A percentile compares a stretch with the other conserved stretches of the same genome.
Evolutionary conservation across 2,329 filamentous ascomycete species (phyloP).

Genomic region (Mariannaea elegans): DNA sequence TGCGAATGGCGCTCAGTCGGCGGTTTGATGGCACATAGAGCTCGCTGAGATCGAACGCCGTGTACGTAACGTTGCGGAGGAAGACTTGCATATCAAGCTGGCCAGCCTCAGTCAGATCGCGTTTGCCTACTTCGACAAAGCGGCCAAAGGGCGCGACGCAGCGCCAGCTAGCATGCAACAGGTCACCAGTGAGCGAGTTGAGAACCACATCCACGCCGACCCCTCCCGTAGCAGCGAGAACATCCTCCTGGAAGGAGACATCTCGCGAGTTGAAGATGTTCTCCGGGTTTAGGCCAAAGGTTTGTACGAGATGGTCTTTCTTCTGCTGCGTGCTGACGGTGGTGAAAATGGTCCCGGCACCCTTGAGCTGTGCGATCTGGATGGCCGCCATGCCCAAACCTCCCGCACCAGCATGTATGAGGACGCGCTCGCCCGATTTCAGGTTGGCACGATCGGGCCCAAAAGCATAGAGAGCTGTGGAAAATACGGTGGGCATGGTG

Average conservation of each 20-base stretch:
- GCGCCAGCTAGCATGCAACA: neutral
- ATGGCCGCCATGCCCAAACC: slow-evolving; percentile 47
- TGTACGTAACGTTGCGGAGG: slow-evolving; percentile 1
- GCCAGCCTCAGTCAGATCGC: slow-evolving; percentile 8
- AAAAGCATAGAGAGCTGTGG: slow-evolving; percentile 46
- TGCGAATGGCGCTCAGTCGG: too few species aligned
- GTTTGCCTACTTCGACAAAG: too few species aligned
- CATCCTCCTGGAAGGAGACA: slow-evolving; percentile 41
- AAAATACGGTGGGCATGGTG: slow-evolving; percentile 46
- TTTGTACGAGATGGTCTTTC: slow-evolving; percentile 40
- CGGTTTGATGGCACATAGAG: neutral
- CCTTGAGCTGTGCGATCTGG: slow-evolving; percentile 40
- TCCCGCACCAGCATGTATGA: slow-evolving; percentile 50
- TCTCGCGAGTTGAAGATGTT: slow-evolving; percentile 48
- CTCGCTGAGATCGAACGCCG: neutral
- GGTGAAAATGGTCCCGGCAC: slow-evolving; percentile 46
- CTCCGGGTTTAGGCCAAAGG: slow-evolving; percentile 42
- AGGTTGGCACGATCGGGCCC: slow-evolving; percentile 30
- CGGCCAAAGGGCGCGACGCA: slow-evolving; percentile 8
- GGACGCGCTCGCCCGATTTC: slow-evolving; percentile 39
- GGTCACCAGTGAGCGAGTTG: neutral
- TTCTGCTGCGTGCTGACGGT: slow-evolving; percentile 51
- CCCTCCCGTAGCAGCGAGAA: slow-evolving; percentile 37
- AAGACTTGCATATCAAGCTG: slow-evolving; percentile 1
- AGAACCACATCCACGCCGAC: neutral